phyloP scores from a whole-genome alignment of 257 asterid species.

The Anisodus acutangulus region DNA sequence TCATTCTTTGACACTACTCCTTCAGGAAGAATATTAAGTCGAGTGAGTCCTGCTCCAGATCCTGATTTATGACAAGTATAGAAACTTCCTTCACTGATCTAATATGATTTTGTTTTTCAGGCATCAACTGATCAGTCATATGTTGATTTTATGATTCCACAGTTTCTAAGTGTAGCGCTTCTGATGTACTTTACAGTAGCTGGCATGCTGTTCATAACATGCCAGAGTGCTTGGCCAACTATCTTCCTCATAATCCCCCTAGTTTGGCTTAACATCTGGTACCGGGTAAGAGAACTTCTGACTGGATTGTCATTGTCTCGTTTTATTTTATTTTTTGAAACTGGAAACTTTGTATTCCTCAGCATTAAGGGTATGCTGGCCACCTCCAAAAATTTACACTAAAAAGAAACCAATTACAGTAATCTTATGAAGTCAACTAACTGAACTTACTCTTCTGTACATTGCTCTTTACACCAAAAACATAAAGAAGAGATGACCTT shows the following conservation, averaged over 20 bases:
- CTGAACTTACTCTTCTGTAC: too few species aligned
- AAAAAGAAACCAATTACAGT: too few species aligned
- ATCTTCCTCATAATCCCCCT: constrained; percentile 61
- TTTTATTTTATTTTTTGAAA: too few species aligned
- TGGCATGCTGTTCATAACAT: constrained; percentile 48
- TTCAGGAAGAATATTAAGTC: constrained; percentile 68
- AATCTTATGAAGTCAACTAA: too few species aligned
- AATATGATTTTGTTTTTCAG: constrained; percentile 39
- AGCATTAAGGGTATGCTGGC: too few species aligned
- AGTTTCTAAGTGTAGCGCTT: constrained; percentile 42
- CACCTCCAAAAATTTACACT: too few species aligned
- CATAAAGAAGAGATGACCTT: too few species aligned
- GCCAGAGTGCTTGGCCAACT: constrained; percentile 75
- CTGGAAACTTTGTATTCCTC: too few species aligned
- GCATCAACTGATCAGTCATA: constrained; percentile 65
- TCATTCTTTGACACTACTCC: constrained; percentile 87
- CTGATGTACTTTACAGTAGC: constrained; percentile 47
- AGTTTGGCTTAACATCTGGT: constrained; percentile 65
- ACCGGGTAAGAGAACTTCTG: constrained; percentile 54
- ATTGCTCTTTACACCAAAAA: too few species aligned
- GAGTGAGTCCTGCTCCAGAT: constrained; percentile 49
- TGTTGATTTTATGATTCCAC: constrained; percentile 56
- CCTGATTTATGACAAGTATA: neutral
- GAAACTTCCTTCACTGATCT: neutral
- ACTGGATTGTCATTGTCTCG: neutral